These are phyloP conservation scores for Tulasnella sp. DNA, from an alignment of 768 basidiomycete genomes.

Conservation along the genomic window DNA sequence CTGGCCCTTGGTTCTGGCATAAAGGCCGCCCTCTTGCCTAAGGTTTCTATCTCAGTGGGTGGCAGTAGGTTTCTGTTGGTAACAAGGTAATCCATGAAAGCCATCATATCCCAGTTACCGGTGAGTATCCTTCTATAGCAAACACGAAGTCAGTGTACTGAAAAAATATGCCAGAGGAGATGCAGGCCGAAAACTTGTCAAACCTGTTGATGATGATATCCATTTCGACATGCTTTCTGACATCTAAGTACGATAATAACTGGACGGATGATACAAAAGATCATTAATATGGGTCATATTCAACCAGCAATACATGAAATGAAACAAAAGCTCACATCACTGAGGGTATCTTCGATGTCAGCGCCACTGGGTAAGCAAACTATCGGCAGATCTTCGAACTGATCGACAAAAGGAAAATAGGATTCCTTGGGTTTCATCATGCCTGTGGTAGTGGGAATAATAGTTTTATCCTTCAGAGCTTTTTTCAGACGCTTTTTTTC, in stretches of 20 bases:
- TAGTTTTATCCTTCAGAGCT: constrained; percentile 38
- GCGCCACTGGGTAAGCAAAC: constrained; percentile 55
- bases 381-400: constrained; percentile 82
- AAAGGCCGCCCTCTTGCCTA: constrained; percentile 62
- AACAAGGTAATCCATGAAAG: constrained; percentile 78
- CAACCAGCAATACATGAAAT: neutral
- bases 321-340: constrained; percentile 33
- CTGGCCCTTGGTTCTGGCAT: constrained; percentile 39
- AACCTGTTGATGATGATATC: constrained; percentile 86
- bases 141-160: neutral
- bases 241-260: constrained; percentile 57
- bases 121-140: constrained; percentile 68
- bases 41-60: constrained; percentile 41
- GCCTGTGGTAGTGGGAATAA: constrained; percentile 63
- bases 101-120: constrained; percentile 77
- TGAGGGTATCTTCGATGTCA: constrained; percentile 51
- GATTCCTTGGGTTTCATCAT: constrained; percentile 57
- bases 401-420: constrained; percentile 73
- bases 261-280: too few relatives aligned
- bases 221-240: constrained; percentile 82
- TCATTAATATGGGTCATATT: constrained; percentile 21
- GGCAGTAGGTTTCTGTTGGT: constrained; percentile 56
- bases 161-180: too few relatives aligned
- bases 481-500: constrained; percentile 38
- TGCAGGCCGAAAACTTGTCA: constrained; percentile 19